Conservation (phyloP, 176 grass and related monocot genomes). For the Triticum urartu region DNA sequence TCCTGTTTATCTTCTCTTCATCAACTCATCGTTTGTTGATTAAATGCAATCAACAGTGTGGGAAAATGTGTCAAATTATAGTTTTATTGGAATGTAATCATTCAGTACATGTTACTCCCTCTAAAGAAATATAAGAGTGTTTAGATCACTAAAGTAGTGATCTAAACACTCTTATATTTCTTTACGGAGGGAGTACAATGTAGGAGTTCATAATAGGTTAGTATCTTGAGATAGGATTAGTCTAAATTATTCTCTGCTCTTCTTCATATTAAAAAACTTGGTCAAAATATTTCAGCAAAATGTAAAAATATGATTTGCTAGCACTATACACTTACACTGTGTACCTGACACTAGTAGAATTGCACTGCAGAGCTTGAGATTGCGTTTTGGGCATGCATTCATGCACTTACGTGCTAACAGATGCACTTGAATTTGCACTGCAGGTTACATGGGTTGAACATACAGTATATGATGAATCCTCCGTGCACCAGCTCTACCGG, state of each 20-base stretch:
- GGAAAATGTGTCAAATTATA: background rate
- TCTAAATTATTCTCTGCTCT: background rate
- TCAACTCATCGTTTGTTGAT: background rate
- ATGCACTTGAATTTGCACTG: slow-evolving; percentile 29
- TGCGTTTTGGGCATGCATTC: slow-evolving; percentile 9
- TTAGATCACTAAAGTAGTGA: no score
- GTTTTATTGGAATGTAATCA: slow-evolving; percentile 6
- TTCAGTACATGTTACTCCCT: background rate
- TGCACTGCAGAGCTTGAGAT: background rate
- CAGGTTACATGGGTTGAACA: slow-evolving; percentile 98
- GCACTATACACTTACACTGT: background rate
- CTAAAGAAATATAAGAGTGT: no score
- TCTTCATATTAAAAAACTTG: background rate
- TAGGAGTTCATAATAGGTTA: background rate
- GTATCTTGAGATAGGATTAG: slow-evolving; percentile 9
- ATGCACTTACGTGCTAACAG: slow-evolving; percentile 52
- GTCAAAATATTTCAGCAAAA: background rate
- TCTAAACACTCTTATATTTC: no score
- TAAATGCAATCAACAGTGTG: background rate
- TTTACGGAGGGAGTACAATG: background rate
- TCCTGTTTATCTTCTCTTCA: background rate
- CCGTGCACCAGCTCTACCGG: slow-evolving; percentile 70
- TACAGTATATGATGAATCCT: slow-evolving; percentile 76
- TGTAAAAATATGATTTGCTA: background rate
- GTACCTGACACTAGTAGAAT: background rate